Evolutionary conservation across 2,329 filamentous ascomycete species (phyloP), one percentile per base, ranked within the genome.

Genomic region (Colletotrichum echinochloae): DNA sequence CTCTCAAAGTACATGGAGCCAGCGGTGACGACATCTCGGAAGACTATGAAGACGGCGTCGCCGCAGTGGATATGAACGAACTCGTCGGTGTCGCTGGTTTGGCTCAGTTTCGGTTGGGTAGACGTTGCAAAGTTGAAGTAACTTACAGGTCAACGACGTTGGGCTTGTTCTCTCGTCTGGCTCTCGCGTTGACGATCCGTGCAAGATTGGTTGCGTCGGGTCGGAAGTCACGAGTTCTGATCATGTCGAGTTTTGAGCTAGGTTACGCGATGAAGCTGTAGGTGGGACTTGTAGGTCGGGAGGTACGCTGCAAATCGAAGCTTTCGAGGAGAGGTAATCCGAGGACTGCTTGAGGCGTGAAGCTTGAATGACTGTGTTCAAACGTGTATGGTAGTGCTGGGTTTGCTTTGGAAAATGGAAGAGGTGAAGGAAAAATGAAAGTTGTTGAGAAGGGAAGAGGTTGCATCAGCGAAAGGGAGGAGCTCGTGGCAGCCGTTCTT

Each of bases 1-100:
- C 60, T 33, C 16, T 70, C 55, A 18, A 71, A 71, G 26, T 70
- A 71, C 54, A 65, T 65, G 11, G 65, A 60, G 5, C 65, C 69
- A 5, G 59, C 65, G 11, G 52, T 57, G 48, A 71, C 35, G 26
- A 71, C 20, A n/a, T 69, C 66, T 23, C 60, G 54, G 16, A 54
- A 71, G 26, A 70, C 66, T 14, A 71, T 60, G 55, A 71, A 71
- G 1, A 71, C 1, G 4, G 5, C 41, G 3, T 44, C 20, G 5
- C 35, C 65, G 23, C 65, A 64, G 35, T 70, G 33, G 7, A 71
- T n/a, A 7, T 65, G 37, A 9, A 70, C 69, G 28, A 41, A 65
- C 14, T 70, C 60, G 6, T 70, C 46, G 6, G 30, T 12, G 30
- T 65, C 26, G 11, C 69, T 71, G 39, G 3, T 18, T 9, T 23